phyloP scores from a whole-genome alignment of 352 stramenopile species.

The Blastocystis sp. region DNA sequence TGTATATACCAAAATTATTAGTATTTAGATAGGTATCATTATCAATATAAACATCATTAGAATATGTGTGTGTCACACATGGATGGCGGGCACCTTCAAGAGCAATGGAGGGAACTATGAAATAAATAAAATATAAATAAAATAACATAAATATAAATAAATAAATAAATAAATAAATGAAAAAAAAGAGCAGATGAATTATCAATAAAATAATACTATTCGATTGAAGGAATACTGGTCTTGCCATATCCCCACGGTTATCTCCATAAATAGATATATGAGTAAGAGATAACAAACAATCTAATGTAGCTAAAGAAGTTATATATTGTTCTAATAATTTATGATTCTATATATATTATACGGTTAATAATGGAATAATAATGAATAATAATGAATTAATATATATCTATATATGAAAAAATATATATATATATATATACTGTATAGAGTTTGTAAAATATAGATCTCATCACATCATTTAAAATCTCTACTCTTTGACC shows the following conservation, averaged over 20 bases:
- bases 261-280: conserved; percentile 71
- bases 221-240: conserved; percentile 62
- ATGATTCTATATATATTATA: conserved; percentile 46
- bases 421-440: no score
- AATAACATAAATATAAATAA: no score
- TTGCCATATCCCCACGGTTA: conserved; percentile 52
- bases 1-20: conserved; percentile 47
- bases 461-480: neutral
- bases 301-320: conserved; percentile 68
- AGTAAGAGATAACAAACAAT: conserved; percentile 77
- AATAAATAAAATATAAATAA: no score
- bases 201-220: conserved; percentile 38
- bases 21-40: conserved; percentile 77
- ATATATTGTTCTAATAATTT: conserved; percentile 71
- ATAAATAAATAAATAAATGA: no score
- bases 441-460: conserved; percentile 12
- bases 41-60: conserved; percentile 70
- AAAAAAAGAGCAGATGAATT: no score
- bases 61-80: conserved; percentile 58
- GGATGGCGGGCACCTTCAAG: conserved; percentile 60
- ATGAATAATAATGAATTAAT: no score
- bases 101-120: conserved; percentile 43
- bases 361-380: conserved; percentile 58
- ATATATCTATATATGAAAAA: no score
- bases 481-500: conserved; percentile 42